Conservation (phyloP, 1,284 basidiomycete genomes). For the Sanguinoderma infundibulare region DNA sequence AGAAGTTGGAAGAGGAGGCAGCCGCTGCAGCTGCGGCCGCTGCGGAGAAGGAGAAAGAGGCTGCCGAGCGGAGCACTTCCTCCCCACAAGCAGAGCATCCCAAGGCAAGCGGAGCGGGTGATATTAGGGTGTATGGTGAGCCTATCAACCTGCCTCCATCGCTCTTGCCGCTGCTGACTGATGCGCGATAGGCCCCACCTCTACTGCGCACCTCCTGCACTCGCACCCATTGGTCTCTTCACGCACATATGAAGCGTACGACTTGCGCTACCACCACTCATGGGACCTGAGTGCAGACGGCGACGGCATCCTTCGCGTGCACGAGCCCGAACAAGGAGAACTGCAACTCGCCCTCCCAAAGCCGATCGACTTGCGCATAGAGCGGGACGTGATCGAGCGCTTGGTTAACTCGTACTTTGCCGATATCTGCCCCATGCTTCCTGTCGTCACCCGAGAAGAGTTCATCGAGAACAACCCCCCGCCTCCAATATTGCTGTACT, state of each 20-base stretch:
- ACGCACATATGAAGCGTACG: slow-evolving; percentile 85
- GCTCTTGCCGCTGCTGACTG: slow-evolving; percentile 21
- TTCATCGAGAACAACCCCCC: slow-evolving; percentile 80
- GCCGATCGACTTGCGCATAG: slow-evolving; percentile 69
- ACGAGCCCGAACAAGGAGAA: slow-evolving; percentile 64
- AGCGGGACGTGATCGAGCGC: slow-evolving; percentile 80
- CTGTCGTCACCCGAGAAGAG: slow-evolving; percentile 86
- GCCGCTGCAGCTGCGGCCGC: slow-evolving; percentile 37
- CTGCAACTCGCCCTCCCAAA: slow-evolving; percentile 57
- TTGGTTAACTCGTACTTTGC: slow-evolving; percentile 93
- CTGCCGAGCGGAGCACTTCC: slow-evolving; percentile 38
- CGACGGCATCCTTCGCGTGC: slow-evolving; percentile 88
- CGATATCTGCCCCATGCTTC: slow-evolving; percentile 84
- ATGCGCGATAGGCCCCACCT: slow-evolving; percentile 75
- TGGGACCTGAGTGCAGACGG: slow-evolving; percentile 85
- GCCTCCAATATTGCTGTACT: slow-evolving; percentile 85
- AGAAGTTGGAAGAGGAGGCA: slow-evolving; percentile 75
- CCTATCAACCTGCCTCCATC: slow-evolving; percentile 2
- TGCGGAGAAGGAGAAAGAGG: slow-evolving; percentile 44
- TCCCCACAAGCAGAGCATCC: slow-evolving; percentile 34
- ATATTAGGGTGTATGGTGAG: slow-evolving; percentile 68
- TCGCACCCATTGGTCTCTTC: slow-evolving; percentile 86
- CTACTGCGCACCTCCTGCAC: slow-evolving; percentile 85
- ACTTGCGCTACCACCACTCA: slow-evolving; percentile 81
- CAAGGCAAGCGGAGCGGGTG: slow-evolving; percentile 32